Evolutionary conservation across 805 yeast species (phyloP), one percentile per base, ranked within the genome.

Genomic region (Saturnispora sekii): DNA sequence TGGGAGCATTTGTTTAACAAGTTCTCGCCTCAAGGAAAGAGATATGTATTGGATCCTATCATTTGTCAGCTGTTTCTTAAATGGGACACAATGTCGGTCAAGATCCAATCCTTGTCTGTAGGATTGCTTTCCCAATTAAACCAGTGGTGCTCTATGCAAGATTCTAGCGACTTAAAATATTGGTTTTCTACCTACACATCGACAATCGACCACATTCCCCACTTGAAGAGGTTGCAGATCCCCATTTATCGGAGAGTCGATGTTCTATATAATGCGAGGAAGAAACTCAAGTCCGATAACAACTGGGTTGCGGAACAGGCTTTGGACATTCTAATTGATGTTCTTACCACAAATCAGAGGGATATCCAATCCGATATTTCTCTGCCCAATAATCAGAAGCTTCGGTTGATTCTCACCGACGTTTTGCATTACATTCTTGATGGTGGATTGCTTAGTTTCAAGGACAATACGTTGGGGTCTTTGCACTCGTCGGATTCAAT

Each of bases 261-360:
- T 15, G 9, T 38, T n/a, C 14, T 43, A 15, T 30, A 33, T 14
- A 83, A 76, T 50, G 70, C 81, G 35, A 70, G 74, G 0, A 60
- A 75, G 50, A 64, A 89, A 41, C 67, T 82, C 38, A 66, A 66
- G 33, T 76, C 80, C 35, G 83, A 78, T 47, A 83, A 84, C 57
- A 72, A 73, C 40, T 77, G 79, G 64, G 86, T 88, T 5, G 83
- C 84, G 1, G 69, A 73, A 45, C 94, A 84, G 56, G 85, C 82
- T 1, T 61, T 87, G 17, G 70, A 68, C 45, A 95, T 86, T 54
- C 66, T 84, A 32, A 64, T 69, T 18, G 67, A 69, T 31, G 81
- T 74, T 53, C 62, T 82, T 40, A 44, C 62, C n/a, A 17, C 34
- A n/a, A 32, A 38, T 17, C 46, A 43, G 16, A 35, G 40, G 16